Conservation (phyloP, 2,329 filamentous ascomycete genomes). For the Colletotrichum costaricense region DNA sequence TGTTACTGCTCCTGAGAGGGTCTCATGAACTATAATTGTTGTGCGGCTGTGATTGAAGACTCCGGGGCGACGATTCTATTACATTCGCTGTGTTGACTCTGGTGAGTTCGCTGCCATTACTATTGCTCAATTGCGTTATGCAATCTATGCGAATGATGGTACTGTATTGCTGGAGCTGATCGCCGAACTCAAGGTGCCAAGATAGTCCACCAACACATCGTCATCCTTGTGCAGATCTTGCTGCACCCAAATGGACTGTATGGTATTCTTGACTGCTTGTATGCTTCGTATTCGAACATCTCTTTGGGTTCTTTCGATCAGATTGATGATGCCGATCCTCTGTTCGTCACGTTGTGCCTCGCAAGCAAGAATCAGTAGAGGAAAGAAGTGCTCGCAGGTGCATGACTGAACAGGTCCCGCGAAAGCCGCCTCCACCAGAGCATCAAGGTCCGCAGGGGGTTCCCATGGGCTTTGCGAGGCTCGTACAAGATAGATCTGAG, state of each 20-base stretch:
- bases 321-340: slow-evolving; percentile 42
- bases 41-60: too few species aligned
- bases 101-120: too few species aligned
- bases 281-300: slow-evolving; percentile 40
- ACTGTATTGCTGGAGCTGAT: neutral
- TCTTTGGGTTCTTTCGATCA: slow-evolving; percentile 42
- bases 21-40: too few species aligned
- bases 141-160: neutral
- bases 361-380: slow-evolving; percentile 47
- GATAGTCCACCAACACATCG: slow-evolving; percentile 45
- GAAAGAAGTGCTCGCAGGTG: slow-evolving; percentile 47
- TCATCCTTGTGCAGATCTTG: slow-evolving; percentile 46
- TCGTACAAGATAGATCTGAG: slow-evolving; percentile 6
- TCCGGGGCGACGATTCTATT: too few species aligned
- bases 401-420: slow-evolving; percentile 37
- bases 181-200: slow-evolving; percentile 38
- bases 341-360: slow-evolving; percentile 48
- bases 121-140: too few species aligned
- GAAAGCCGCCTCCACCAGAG: slow-evolving; percentile 4
- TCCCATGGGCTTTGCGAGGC: slow-evolving; percentile 40
- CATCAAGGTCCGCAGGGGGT: slow-evolving; percentile 36
- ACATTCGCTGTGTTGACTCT: too few species aligned
- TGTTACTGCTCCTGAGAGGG: too few species aligned
- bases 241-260: slow-evolving; percentile 48
- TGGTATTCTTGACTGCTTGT: slow-evolving; percentile 35